phyloP scores from a whole-genome alignment of 805 yeast species.

The Gaillardinia entomophila region DNA sequence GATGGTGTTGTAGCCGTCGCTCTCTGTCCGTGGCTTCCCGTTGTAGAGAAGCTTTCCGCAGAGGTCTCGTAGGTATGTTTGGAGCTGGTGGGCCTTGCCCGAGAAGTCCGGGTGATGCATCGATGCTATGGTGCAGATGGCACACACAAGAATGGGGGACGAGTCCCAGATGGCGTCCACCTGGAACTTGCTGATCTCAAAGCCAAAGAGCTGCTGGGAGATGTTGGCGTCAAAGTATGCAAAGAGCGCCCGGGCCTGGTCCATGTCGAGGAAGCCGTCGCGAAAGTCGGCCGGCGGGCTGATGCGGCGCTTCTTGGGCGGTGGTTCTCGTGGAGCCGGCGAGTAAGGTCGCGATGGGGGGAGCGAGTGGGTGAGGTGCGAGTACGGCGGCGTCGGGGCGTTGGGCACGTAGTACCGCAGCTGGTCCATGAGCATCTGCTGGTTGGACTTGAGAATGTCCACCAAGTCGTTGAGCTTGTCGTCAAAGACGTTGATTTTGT shows the following conservation, averaged over 20 bases:
- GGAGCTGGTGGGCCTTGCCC: slow-evolving; percentile 20
- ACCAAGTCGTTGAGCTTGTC: slow-evolving; percentile 32
- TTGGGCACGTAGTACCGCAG: slow-evolving; percentile 3
- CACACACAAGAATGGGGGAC: slow-evolving; percentile 54
- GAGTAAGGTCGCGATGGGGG: not conserved
- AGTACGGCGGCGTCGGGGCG: not conserved
- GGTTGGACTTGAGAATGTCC: slow-evolving; percentile 28
- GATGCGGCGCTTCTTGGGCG: not conserved
- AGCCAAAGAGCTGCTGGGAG: slow-evolving; percentile 63
- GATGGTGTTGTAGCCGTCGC: slow-evolving; percentile 54
- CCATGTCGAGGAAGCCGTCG: slow-evolving; percentile 26
- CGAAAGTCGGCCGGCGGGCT: slow-evolving; percentile 28
- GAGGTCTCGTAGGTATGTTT: slow-evolving; percentile 24
- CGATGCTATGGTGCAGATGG: slow-evolving; percentile 58
- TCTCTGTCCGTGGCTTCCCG: slow-evolving; percentile 36
- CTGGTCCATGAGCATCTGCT: slow-evolving; percentile 18
- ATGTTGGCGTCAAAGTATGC: slow-evolving; percentile 48
- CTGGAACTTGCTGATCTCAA: slow-evolving; percentile 46
- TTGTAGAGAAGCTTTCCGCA: slow-evolving; percentile 29
- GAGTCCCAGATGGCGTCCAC: slow-evolving; percentile 46
- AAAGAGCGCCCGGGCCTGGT: slow-evolving; percentile 45
- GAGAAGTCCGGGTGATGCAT: slow-evolving; percentile 48
- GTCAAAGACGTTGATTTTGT: slow-evolving; percentile 30
- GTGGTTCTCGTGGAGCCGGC: no score
- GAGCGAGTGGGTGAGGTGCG: no score